Conservation (phyloP, 2,329 filamentous ascomycete genomes). For the Decorospora gaudefroyi region DNA sequence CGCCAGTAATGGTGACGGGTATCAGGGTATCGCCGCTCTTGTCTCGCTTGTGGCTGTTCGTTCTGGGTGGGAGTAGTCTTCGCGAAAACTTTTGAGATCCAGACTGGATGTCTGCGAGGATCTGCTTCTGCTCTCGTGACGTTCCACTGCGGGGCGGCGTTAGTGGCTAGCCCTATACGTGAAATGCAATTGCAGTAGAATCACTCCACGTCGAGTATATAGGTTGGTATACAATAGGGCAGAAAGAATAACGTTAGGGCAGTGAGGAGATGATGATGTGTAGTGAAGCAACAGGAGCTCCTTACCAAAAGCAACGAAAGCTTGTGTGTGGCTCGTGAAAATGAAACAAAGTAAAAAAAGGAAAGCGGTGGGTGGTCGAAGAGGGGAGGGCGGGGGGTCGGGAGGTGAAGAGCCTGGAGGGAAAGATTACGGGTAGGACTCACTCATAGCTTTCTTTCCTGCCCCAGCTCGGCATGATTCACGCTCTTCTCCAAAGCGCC, state of each 20-base stretch:
- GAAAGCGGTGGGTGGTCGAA: conserved; percentile 10
- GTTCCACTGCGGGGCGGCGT: conserved; percentile 33
- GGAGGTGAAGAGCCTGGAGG: conserved; percentile 13
- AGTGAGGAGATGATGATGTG: neutral
- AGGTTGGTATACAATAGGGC: conserved; percentile 2
- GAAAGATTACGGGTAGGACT: conserved; percentile 29
- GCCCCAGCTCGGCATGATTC: conserved; percentile 48
- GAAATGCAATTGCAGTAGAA: conserved; percentile 12
- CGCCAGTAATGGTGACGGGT: conserved; percentile 36
- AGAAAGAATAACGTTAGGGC: conserved; percentile 7
- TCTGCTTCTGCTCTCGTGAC: conserved; percentile 47
- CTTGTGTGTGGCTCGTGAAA: no score
- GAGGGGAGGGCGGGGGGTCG: conserved; percentile 12
- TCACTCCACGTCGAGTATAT: neutral
- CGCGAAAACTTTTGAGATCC: conserved; percentile 45
- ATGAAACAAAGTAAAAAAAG: conserved; percentile 1
- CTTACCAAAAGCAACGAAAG: conserved; percentile 20
- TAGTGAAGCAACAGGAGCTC: neutral
- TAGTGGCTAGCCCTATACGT: conserved; percentile 11
- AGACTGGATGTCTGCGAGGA: conserved; percentile 47
- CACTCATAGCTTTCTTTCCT: conserved; percentile 49
- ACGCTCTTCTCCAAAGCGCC: conserved; percentile 17
- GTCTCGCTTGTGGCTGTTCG: conserved; percentile 28
- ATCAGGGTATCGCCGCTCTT: conserved; percentile 35
- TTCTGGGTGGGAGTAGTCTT: conserved; percentile 31